A percentile compares a stretch with the other conserved stretches of the same genome.
Conservation (phyloP, 371 early-diverging fungal species). For the Quaeritorhiza haematococci region DNA sequence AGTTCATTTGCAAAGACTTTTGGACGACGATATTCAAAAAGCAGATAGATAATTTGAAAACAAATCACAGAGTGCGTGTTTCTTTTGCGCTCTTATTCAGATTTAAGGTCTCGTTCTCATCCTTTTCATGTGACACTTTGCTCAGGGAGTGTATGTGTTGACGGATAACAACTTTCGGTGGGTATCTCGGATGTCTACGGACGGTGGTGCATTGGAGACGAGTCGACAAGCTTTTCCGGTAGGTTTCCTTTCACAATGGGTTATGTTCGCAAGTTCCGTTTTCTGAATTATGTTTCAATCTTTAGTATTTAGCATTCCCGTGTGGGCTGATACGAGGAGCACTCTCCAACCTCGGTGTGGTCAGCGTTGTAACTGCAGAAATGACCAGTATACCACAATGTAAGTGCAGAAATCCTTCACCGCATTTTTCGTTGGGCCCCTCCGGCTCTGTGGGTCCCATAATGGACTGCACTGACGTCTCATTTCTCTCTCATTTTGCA, state of each 20-base stretch:
- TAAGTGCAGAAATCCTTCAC: constrained; percentile 28
- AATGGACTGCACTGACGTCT: too few species aligned
- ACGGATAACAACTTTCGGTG: constrained; percentile 94
- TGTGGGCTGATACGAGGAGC: constrained; percentile 94
- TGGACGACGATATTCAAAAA: constrained; percentile 92
- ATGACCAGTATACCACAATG: constrained; percentile 84
- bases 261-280: not conserved
- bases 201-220: constrained; percentile 69
- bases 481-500: constrained; percentile 6
- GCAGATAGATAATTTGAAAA: constrained; percentile 95
- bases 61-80: constrained; percentile 81
- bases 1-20: constrained; percentile 96
- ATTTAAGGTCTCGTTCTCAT: not conserved
- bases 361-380: constrained; percentile 84
- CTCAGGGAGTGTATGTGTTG: constrained; percentile 92
- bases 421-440: constrained; percentile 5
- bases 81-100: not conserved
- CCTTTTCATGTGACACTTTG: constrained; percentile 8
- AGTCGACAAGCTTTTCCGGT: constrained; percentile 74
- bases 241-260: constrained; percentile 18
- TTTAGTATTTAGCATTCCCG: constrained; percentile 85
- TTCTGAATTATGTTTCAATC: not conserved
- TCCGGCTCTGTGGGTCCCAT: too few species aligned
- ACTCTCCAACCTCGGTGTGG: constrained; percentile 79
- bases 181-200: constrained; percentile 84